Base-by-base conservation (phyloP, 140 eudicot genomes). In the Bidens hawaiensis region DNA sequence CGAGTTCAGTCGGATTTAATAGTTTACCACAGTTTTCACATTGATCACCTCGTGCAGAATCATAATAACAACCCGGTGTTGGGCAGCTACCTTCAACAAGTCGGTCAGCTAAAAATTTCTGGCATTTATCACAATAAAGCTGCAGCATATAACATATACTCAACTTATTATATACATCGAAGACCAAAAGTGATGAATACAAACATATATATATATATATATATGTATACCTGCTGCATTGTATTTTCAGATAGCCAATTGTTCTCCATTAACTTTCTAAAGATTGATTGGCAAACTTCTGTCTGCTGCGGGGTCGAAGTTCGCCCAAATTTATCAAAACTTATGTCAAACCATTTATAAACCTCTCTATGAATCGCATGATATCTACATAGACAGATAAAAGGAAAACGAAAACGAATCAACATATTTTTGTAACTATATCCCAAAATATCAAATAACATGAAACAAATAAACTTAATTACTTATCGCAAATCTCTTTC, bases 41-140 rank as follows among this genome's bases (percentile, higher is more conserved):
- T 50, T 86, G 94, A 79, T 89, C 97, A 16, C 95, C 97, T 68
- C 97, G 85, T 23, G 97, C 97, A 74, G 95, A 81, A 67, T 81
- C 89, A 78, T 89, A 89, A 68, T 77, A 54, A 62, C 97, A 86
- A 60, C 80, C 85, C 59, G 68, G 79, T 61, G 84, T 77, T 1
- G 97, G 97, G 62, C 97, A 90, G 65, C 48, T 46, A 23, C 97
- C 95, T 73, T 83, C 93, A 53, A 86, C 95, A 45, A 86, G 83
- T 8, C 95, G 75, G 62, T 90, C 97, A 38, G 90, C 97, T 67
- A 90, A 70, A 65, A 90, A 90, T 65, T 73, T 79, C 56, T 52
- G 9, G 66, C 97, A 90, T 15, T 73, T 86, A 62, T 90, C 90
- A 53, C 94, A 86, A 46, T 76, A 86, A 46, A 86, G 94, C 97